Evolutionary conservation across 305 asterid species (phyloP).

Genomic region (Fraxinus angustifolia): DNA sequence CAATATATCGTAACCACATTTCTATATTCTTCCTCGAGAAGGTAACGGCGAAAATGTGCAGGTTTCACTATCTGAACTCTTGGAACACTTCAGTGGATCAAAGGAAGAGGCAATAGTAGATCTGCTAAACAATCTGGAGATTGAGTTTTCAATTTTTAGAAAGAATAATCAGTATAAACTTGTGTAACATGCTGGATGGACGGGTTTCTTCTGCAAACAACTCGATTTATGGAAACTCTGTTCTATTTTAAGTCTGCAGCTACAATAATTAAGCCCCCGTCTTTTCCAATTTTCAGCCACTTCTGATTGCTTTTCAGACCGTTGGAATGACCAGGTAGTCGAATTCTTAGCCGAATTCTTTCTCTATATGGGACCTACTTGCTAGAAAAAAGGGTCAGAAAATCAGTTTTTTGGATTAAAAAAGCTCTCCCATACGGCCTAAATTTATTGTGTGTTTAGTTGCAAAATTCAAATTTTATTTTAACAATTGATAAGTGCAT

Average conservation of each 20-base stretch:
- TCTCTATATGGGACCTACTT: too few species aligned
- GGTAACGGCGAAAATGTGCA: constrained; percentile 28
- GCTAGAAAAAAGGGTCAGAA: too few species aligned
- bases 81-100: constrained; percentile 70
- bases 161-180: constrained; percentile 54
- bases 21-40: neutral
- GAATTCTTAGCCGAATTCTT: too few species aligned
- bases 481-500: too few species aligned
- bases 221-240: neutral
- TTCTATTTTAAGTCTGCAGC: neutral
- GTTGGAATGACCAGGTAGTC: too few species aligned
- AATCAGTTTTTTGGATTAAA: too few species aligned
- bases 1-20: neutral
- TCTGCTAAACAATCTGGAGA: constrained; percentile 55
- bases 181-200: constrained; percentile 37
- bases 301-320: too few species aligned
- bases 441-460: too few species aligned
- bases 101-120: constrained; percentile 43
- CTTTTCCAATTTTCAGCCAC: too few species aligned
- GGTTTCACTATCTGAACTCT: constrained; percentile 50
- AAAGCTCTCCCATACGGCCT: too few species aligned
- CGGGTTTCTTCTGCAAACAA: neutral
- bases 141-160: constrained; percentile 63
- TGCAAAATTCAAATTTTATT: too few species aligned
- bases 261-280: too few species aligned